Evolutionary conservation across 768 basidiomycete genomes (phyloP).

Genomic region (Lactarius evosmus): DNA sequence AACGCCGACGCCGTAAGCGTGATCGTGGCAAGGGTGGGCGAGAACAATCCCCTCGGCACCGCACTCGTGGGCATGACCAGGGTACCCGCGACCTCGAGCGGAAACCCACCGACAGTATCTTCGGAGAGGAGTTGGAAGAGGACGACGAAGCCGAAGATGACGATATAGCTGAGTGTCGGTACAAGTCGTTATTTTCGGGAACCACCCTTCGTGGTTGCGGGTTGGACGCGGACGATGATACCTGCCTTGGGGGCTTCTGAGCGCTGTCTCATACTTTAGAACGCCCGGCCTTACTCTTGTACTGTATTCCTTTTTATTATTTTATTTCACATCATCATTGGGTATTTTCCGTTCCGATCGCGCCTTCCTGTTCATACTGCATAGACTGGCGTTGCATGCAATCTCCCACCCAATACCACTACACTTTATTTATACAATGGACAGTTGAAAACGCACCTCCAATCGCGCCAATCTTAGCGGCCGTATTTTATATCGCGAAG

Average conservation of each 20-base stretch:
- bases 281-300: conserved; percentile 4
- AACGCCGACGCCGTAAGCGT: conserved; percentile 26
- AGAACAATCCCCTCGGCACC: conserved; percentile 20
- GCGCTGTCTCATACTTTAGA: not conserved
- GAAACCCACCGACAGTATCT: not conserved
- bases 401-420: conserved; percentile 13
- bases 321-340: conserved; percentile 18
- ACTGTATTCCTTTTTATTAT: conserved; percentile 14
- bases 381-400: conserved; percentile 13
- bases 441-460: not conserved
- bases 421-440: conserved; percentile 21
- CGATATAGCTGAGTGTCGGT: conserved; percentile 20
- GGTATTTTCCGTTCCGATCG: not conserved
- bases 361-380: conserved; percentile 8
- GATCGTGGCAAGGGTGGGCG: conserved; percentile 26
- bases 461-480: not conserved
- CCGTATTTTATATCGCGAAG: too few relatives aligned
- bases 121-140: conserved; percentile 24
- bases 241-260: conserved; percentile 29
- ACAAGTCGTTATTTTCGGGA: conserved; percentile 21
- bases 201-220: conserved; percentile 24
- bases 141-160: conserved; percentile 25
- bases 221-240: conserved; percentile 25
- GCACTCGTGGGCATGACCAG: conserved; percentile 3
- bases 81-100: conserved; percentile 19